Evolutionary conservation across 176 grass and related monocot genomes (phyloP), one percentile per base, ranked within the genome.

Genomic region (Luzula sylvatica): DNA sequence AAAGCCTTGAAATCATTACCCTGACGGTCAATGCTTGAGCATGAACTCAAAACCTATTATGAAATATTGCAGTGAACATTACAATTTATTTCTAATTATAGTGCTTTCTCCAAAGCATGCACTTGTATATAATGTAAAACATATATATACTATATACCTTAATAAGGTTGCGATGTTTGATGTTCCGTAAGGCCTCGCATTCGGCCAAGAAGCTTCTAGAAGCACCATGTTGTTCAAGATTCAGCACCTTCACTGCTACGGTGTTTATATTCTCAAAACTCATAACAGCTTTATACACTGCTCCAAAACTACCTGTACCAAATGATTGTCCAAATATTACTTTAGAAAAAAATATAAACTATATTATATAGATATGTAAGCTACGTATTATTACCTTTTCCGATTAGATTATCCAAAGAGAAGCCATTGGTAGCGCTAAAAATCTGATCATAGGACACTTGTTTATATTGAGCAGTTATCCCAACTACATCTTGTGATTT

Each of bases 1-100:
- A 73, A 30, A 23, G 70, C 70, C 60, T 73, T 73, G 18, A 73
- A 73, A 44, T 73, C 47, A 65, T 73, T 65, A 6, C 70, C 70
- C 11, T 30, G 35, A 48, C 46, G 50, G 35, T 73, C 70, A 22
- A 18, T 53, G 53, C 50, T 73, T 30, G 58, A 52, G 39, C 70
- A 73, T 14, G 57, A 46, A 47, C 48, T 73, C 44, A 73, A 11
- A 22, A 67, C 27, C 30, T 35, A 2, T 35, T 35, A 35, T 7
- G 30, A 35, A 35, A 35, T 35, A 7, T 35, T 35, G 30, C 5
- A 35, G 5, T 35, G 9, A 35, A n/a, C n/a, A n/a, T n/a, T n/a
- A n/a, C n/a, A 35, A 35, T 35, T 35, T 35, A 9, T 35, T 1
- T 0, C 30, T n/a, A n/a, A n/a, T n/a, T n/a, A n/a, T n/a, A n/a